These are phyloP conservation scores for Parastagonospora nodorum DNA, from an alignment of 2,329 filamentous ascomycete genomes.

Conservation along the genomic window DNA sequence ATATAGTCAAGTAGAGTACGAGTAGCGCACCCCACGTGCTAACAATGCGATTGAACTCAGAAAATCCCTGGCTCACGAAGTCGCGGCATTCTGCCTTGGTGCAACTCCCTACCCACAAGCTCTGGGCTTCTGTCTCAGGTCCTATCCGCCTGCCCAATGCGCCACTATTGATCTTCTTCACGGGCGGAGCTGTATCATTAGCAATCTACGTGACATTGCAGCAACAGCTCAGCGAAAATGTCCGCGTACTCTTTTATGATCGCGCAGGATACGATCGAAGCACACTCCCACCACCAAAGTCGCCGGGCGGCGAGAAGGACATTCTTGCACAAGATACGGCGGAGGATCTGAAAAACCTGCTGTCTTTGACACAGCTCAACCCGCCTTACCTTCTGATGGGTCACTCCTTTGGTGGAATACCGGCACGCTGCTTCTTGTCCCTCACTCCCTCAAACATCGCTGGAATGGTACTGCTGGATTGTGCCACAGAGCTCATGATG, in stretches of 20 bases:
- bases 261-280: conserved; percentile 14
- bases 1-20: too few relatives aligned
- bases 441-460: neutral
- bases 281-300: conserved; percentile 1
- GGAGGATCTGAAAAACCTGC: conserved; percentile 6
- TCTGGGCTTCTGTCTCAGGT: conserved; percentile 6
- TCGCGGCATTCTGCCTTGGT: conserved; percentile 4
- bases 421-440: conserved; percentile 8
- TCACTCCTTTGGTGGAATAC: conserved; percentile 14
- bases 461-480: conserved; percentile 7
- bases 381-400: conserved; percentile 9
- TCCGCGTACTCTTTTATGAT: conserved; percentile 14
- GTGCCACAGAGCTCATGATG: conserved; percentile 14
- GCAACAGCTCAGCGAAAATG: conserved; percentile 5
- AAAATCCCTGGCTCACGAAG: conserved; percentile 8
- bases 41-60: neutral
- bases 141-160: neutral
- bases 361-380: conserved; percentile 3
- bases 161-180: conserved; percentile 14
- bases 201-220: conserved; percentile 7
- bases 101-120: conserved; percentile 2
- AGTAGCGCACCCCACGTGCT: too few relatives aligned
- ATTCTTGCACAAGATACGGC: conserved; percentile 8
- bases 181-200: conserved; percentile 7
- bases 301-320: neutral